phyloP scores from a whole-genome alignment of 2,329 filamentous ascomycete species.

The Arthrobotrys megalospora region DNA sequence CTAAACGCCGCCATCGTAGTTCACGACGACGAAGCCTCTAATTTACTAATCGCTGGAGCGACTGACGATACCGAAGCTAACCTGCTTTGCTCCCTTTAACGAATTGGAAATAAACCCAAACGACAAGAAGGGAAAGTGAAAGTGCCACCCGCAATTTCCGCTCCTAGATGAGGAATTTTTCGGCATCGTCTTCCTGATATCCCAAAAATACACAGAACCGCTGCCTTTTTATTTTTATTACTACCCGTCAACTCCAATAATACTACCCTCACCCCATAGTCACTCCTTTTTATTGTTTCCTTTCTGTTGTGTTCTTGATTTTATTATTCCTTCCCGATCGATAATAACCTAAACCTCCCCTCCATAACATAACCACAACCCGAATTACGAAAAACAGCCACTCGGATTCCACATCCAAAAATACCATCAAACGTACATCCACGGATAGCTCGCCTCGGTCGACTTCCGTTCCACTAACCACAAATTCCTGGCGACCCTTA shows the following conservation, averaged over 20 bases:
- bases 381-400: constrained; percentile 19
- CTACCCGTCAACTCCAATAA: not conserved
- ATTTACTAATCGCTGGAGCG: constrained; percentile 18
- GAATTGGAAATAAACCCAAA: constrained; percentile 15
- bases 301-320: not conserved
- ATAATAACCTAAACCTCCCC: constrained; percentile 7
- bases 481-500: constrained; percentile 19
- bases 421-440: constrained; percentile 52
- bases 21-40: constrained; percentile 21
- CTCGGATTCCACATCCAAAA: constrained; percentile 32
- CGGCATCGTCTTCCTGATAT: constrained; percentile 31
- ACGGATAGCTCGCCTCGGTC: constrained; percentile 58
- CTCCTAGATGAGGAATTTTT: constrained; percentile 47
- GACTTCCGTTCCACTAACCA: constrained; percentile 47
- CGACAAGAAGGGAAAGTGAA: constrained; percentile 43
- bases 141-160: constrained; percentile 50
- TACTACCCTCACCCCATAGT: constrained; percentile 2
- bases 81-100: constrained; percentile 15
- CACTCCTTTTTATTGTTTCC: constrained; percentile 7
- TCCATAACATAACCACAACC: not conserved
- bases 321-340: constrained; percentile 17
- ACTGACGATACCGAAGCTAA: constrained; percentile 23
- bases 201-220: constrained; percentile 22
- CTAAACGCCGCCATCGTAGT: constrained; percentile 24
- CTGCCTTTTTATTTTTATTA: not conserved